A percentile compares a stretch with the other conserved stretches of the same genome.
Conservation (phyloP, 2,329 filamentous ascomycete species). For the Diaporthe destruens region DNA sequence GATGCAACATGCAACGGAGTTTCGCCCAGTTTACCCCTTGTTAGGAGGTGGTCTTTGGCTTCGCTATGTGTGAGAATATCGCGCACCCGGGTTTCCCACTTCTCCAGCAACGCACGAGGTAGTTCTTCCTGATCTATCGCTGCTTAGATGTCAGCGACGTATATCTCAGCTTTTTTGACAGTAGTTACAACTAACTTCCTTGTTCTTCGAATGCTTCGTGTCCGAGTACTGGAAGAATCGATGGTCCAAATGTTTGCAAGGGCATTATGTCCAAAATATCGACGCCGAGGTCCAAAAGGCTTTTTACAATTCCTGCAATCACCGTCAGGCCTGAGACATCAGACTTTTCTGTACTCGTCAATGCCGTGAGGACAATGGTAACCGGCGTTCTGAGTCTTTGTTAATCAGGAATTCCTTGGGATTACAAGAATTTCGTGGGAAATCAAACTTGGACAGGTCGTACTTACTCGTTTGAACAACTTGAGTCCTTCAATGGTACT, state of each 20-base stretch:
- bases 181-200: background rate
- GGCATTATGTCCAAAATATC: constrained; percentile 6
- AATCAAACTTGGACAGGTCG: too few relatives aligned
- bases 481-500: background rate
- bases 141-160: background rate
- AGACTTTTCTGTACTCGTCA: background rate
- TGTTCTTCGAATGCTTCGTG: background rate
- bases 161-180: background rate
- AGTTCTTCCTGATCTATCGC: background rate
- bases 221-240: background rate
- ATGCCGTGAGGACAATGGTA: background rate
- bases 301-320: background rate
- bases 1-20: constrained; percentile 14
- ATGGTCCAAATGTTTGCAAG: background rate
- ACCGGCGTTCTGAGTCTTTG: background rate
- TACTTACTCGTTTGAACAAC: background rate
- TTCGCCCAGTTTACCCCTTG: background rate
- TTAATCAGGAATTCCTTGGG: too few relatives aligned
- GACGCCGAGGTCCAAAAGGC: constrained; percentile 1
- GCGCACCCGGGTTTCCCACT: background rate
- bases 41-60: background rate
- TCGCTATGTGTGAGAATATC: background rate
- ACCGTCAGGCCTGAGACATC: background rate
- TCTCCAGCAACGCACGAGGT: background rate
- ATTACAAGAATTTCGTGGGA: too few relatives aligned